A percentile compares a stretch with the other conserved stretches of the same genome.
phyloP scores from a whole-genome alignment of 345 rosid genomes.

The Linum lewisii region DNA sequence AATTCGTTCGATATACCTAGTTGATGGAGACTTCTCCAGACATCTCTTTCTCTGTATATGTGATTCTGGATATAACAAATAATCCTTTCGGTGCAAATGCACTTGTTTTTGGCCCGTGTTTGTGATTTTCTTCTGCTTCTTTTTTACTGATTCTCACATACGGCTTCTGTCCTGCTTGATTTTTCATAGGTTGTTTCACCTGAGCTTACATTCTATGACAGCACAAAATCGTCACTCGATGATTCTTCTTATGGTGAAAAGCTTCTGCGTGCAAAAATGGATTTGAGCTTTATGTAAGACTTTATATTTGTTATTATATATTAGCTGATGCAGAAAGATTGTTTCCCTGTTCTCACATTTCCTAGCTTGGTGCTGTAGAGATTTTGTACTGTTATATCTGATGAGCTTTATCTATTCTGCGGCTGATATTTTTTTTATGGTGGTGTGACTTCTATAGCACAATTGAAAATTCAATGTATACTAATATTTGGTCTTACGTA shows the following conservation, averaged over 20 bases:
- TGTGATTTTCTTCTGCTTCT: not conserved
- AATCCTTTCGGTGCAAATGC: not conserved
- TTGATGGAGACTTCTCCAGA: no score
- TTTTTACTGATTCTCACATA: not conserved
- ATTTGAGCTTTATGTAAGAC: conserved; percentile 90
- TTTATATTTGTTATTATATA: no score
- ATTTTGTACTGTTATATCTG: not conserved
- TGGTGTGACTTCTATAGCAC: no score
- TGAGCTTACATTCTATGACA: conserved; percentile 92
- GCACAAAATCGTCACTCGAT: conserved; percentile 78
- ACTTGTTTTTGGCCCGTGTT: no score
- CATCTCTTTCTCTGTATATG: no score
- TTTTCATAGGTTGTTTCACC: conserved; percentile 72
- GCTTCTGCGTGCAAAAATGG: conserved; percentile 94
- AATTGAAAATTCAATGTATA: no score
- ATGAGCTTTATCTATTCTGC: not conserved
- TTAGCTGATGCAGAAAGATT: no score
- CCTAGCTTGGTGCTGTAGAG: not conserved
- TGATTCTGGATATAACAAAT: not conserved
- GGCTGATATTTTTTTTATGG: no score
- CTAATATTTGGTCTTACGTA: no score
- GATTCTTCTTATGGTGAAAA: conserved; percentile 73
- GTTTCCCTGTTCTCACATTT: not conserved
- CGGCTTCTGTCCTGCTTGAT: conserved; percentile 7
- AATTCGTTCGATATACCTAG: no score